Conservation (phyloP, 768 basidiomycete species). For the Sarcodon aspratus region DNA sequence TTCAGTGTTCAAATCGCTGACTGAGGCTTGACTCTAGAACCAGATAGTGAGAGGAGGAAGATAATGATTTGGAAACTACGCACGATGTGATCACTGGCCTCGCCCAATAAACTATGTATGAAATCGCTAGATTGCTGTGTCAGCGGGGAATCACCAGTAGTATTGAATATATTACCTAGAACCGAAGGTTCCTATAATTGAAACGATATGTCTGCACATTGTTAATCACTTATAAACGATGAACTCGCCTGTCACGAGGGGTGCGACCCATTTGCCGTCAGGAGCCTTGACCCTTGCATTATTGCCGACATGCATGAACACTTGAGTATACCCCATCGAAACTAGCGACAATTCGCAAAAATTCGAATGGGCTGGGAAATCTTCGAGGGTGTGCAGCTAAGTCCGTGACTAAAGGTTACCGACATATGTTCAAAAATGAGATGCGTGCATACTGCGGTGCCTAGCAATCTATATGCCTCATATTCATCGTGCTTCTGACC, state of each 20-base stretch:
- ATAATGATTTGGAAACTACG: conserved; percentile 11
- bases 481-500: conserved; percentile 60
- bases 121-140: conserved; percentile 43
- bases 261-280: conserved; percentile 64
- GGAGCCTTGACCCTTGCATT: conserved; percentile 64
- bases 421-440: background rate
- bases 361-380: conserved; percentile 84
- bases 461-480: conserved; percentile 73
- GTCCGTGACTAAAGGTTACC: background rate
- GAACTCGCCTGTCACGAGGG: conserved; percentile 61
- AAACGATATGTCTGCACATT: background rate
- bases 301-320: conserved; percentile 85
- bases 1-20: conserved; percentile 76
- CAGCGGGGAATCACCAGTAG: background rate
- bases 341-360: conserved; percentile 80
- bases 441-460: conserved; percentile 38
- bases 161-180: conserved; percentile 13
- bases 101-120: conserved; percentile 63
- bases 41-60: background rate
- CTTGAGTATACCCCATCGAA: conserved; percentile 57
- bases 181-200: conserved; percentile 55
- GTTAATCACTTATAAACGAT: background rate
- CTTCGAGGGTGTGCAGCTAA: conserved; percentile 76
- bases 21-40: conserved; percentile 46
- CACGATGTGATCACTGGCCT: conserved; percentile 56